phyloP scores from a whole-genome alignment of 495 filamentous ascomycete species.

The Aspergillus wentii region DNA sequence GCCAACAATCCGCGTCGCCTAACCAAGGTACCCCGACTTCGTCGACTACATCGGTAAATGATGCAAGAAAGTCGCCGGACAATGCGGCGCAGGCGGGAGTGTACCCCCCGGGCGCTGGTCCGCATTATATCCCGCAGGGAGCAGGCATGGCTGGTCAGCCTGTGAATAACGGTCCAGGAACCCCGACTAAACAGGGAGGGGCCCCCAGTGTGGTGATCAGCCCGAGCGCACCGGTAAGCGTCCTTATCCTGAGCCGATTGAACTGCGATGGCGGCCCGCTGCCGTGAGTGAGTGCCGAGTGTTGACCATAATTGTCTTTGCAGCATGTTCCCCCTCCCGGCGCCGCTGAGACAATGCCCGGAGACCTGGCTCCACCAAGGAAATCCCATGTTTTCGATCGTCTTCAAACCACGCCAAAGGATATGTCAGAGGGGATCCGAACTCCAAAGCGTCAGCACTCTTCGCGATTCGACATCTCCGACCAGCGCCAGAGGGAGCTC shows the following conservation, averaged over 20 bases:
- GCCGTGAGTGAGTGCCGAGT: not conserved
- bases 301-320: constrained; percentile 18
- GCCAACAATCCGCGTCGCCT: constrained; percentile 59
- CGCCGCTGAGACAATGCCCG: constrained; percentile 95
- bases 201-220: constrained; percentile 94
- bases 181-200: constrained; percentile 64
- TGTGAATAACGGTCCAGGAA: constrained; percentile 56
- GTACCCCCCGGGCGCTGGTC: constrained; percentile 26
- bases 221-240: constrained; percentile 85
- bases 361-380: constrained; percentile 91
- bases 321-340: constrained; percentile 93
- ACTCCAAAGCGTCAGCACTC: constrained; percentile 96
- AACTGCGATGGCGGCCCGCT: not conserved
- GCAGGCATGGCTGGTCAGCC: constrained; percentile 31
- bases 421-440: constrained; percentile 88
- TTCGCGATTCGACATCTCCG: constrained; percentile 95
- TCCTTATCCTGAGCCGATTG: not conserved
- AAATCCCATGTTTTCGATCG: constrained; percentile 90
- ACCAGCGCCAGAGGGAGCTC: constrained; percentile 81
- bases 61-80: constrained; percentile 72
- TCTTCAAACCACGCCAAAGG: constrained; percentile 88
- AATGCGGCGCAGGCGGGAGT: constrained; percentile 45
- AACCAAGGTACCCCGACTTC: constrained; percentile 72
- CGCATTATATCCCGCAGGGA: constrained; percentile 28
- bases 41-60: constrained; percentile 81